phyloP scores from a whole-genome alignment of 306 rosid genomes.

The Dalbergia oliveri region DNA sequence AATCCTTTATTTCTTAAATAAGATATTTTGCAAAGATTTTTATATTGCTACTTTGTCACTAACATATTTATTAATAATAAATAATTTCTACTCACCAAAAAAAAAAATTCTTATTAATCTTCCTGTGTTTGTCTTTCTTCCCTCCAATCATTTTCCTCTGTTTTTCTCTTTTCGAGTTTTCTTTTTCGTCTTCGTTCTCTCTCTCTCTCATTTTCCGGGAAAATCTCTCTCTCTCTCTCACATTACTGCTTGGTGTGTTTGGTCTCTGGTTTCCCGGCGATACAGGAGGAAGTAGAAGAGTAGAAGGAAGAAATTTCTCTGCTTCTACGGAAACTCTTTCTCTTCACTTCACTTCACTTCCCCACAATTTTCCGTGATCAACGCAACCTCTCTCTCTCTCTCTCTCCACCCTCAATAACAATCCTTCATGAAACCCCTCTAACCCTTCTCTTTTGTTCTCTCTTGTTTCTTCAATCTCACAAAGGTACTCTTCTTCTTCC shows the following conservation, averaged over 20 bases:
- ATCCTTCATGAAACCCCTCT: conserved; percentile 51
- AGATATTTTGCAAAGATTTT: background rate
- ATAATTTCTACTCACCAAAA: too few relatives aligned
- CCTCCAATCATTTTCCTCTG: conserved; percentile 81
- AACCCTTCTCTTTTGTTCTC: conserved; percentile 9
- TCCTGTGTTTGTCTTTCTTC: conserved; percentile 53
- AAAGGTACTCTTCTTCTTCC: conserved; percentile 45
- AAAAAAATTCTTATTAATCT: conserved; percentile 14
- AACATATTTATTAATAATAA: background rate
- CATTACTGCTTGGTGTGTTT: conserved; percentile 1
- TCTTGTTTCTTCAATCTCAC: background rate
- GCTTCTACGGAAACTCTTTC: conserved; percentile 81
- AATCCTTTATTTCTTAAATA: background rate
- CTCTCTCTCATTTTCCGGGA: too few relatives aligned
- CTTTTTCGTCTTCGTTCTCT: conserved; percentile 4
- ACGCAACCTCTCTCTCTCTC: conserved; percentile 35
- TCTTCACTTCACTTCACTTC: conserved; percentile 42
- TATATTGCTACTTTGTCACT: background rate
- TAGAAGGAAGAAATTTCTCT: conserved; percentile 81
- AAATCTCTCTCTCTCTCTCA: conserved; percentile 42
- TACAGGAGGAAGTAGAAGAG: conserved; percentile 85
- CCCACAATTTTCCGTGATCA: conserved; percentile 55
- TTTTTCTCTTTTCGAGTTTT: conserved; percentile 1
- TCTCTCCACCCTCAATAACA: conserved; percentile 38
- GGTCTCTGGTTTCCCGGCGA: conserved; percentile 85